These are phyloP conservation scores for Candida ortonii DNA, from an alignment of 805 yeast genomes.

Conservation along the genomic window DNA sequence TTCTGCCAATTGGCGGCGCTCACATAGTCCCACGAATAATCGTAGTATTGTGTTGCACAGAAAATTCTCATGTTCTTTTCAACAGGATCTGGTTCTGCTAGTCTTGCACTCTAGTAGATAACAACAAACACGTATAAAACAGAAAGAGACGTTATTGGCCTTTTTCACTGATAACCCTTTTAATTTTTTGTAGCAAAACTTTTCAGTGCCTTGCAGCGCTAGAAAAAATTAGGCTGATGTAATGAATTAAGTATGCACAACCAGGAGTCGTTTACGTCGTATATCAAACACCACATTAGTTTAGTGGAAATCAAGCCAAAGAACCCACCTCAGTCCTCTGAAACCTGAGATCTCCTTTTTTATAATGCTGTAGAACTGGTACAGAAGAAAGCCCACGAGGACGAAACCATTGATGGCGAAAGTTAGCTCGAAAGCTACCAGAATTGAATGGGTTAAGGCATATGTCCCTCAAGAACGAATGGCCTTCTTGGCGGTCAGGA, in stretches of 20 bases:
- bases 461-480: constrained; percentile 28
- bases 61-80: constrained; percentile 83
- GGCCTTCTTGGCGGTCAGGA: constrained; percentile 33
- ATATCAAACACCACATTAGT: too few relatives aligned
- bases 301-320: constrained; percentile 8
- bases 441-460: constrained; percentile 38
- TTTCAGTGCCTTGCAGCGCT: too few relatives aligned
- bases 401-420: constrained; percentile 33
- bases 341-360: constrained; percentile 40
- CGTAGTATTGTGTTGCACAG: constrained; percentile 62
- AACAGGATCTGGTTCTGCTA: too few relatives aligned
- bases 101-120: too few relatives aligned
- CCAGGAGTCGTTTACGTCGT: too few relatives aligned
- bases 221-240: too few relatives aligned
- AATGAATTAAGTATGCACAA: too few relatives aligned
- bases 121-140: too few relatives aligned
- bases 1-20: constrained; percentile 96
- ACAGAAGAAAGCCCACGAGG: constrained; percentile 39
- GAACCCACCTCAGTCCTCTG: constrained; percentile 15
- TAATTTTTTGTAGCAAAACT: too few relatives aligned
- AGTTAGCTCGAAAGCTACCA: constrained; percentile 31
- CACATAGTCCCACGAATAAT: constrained; percentile 91
- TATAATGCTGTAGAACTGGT: constrained; percentile 30
- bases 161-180: too few relatives aligned
- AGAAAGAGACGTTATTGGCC: too few relatives aligned